A percentile compares a stretch with the other conserved stretches of the same genome.
phyloP scores from a whole-genome alignment of 257 asterid genomes.

The Misopates orontium region DNA sequence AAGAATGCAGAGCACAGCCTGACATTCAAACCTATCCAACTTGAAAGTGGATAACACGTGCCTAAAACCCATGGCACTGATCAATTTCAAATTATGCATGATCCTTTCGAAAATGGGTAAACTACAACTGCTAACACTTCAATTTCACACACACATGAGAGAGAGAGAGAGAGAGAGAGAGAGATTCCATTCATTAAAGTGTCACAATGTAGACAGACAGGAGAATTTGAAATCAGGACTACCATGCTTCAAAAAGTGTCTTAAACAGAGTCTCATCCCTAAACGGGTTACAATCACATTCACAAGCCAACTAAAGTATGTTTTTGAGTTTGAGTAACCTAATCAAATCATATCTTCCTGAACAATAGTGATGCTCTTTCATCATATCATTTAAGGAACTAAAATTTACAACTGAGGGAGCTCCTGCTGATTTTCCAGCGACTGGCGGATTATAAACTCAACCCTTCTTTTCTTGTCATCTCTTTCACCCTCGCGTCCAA shows the following conservation, averaged over 20 bases:
- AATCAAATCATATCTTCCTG: constrained; percentile 49
- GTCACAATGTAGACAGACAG: constrained; percentile 28
- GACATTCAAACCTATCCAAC: background rate
- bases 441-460: constrained; percentile 70
- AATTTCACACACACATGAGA: constrained; percentile 1
- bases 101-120: constrained; percentile 7
- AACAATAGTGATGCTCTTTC: constrained; percentile 34
- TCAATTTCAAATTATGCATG: background rate
- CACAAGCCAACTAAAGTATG: constrained; percentile 58
- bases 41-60: background rate
- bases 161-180: constrained; percentile 6
- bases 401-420: constrained; percentile 82
- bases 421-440: constrained; percentile 77
- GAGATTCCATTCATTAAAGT: constrained; percentile 32
- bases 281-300: constrained; percentile 55
- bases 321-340: constrained; percentile 59
- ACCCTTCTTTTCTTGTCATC: constrained; percentile 94
- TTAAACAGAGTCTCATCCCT: constrained; percentile 43
- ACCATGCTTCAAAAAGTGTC: constrained; percentile 60
- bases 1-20: background rate
- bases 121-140: constrained; percentile 11
- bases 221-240: constrained; percentile 37
- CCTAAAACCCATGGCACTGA: background rate
- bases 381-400: constrained; percentile 48
- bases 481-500: constrained; percentile 74